These are phyloP conservation scores for Colletotrichum tropicicola DNA, from an alignment of 2,329 filamentous ascomycete species.

Conservation along the genomic window DNA sequence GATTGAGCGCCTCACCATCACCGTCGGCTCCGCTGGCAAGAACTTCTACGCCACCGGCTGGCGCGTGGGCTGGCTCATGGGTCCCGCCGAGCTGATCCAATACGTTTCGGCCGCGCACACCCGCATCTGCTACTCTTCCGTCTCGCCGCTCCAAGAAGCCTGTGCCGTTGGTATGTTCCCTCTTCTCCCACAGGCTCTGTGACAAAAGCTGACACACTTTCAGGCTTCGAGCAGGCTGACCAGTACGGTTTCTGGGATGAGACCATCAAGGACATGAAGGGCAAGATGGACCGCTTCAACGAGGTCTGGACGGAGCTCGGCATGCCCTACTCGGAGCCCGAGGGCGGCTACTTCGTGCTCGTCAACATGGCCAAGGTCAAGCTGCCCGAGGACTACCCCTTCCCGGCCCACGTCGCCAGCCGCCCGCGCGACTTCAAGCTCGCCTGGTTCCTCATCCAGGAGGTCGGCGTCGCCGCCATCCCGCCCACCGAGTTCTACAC, in stretches of 20 bases:
- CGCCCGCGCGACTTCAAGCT: slow-evolving; percentile 94
- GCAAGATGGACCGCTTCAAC: slow-evolving; percentile 88
- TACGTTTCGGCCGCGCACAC: slow-evolving; percentile 94
- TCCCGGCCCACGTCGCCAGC: slow-evolving; percentile 87
- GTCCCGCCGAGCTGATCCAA: slow-evolving; percentile 86
- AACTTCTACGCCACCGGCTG: slow-evolving; percentile 98
- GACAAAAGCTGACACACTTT: background rate
- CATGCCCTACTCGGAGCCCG: slow-evolving; percentile 87
- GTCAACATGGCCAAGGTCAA: slow-evolving; percentile 92
- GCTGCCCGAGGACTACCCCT: slow-evolving; percentile 84
- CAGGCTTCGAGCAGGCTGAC: slow-evolving; percentile 87
- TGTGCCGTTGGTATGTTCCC: slow-evolving; percentile 74
- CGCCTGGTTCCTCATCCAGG: slow-evolving; percentile 95
- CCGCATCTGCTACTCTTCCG: slow-evolving; percentile 93
- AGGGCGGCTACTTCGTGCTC: slow-evolving; percentile 97
- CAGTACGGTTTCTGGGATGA: slow-evolving; percentile 86
- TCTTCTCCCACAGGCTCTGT: too few species aligned
- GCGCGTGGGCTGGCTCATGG: slow-evolving; percentile 95
- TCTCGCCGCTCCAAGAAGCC: slow-evolving; percentile 93
- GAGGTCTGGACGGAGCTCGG: slow-evolving; percentile 79
- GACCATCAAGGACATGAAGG: slow-evolving; percentile 86
- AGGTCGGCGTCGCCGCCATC: slow-evolving; percentile 94
- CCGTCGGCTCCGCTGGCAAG: slow-evolving; percentile 95
- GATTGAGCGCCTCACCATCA: slow-evolving; percentile 86
- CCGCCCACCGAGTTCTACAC: slow-evolving; percentile 98